These are phyloP conservation scores for Malania oleifera DNA, from an alignment of 164 flowering plant species.

Conservation along the genomic window DNA sequence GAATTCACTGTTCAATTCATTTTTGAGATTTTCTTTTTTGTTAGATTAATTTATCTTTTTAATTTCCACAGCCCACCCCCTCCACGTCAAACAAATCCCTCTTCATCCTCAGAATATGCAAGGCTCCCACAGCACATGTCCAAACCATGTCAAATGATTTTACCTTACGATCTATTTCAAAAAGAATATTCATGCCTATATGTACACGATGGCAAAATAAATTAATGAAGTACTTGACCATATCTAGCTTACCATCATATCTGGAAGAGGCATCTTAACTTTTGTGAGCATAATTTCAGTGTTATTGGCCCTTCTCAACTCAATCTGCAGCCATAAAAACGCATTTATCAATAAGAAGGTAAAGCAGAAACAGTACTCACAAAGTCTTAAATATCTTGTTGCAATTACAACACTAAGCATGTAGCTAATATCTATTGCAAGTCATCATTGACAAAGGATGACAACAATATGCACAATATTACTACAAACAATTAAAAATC, in stretches of 20 bases:
- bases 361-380: not conserved
- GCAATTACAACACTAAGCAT: not conserved
- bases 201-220: not conserved
- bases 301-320: slow-evolving; percentile 75
- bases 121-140: not conserved
- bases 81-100: too few relatives aligned
- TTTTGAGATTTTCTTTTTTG: too few relatives aligned
- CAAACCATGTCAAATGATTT: not conserved
- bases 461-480: not conserved
- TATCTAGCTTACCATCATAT: slow-evolving; percentile 68
- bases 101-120: too few relatives aligned
- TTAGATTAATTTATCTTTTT: too few relatives aligned
- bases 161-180: not conserved
- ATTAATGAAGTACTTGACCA: not conserved
- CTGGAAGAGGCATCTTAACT: slow-evolving; percentile 85
- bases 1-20: too few relatives aligned
- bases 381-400: not conserved
- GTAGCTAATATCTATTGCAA: slow-evolving; percentile 2
- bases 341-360: slow-evolving; percentile 6
- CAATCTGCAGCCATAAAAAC: slow-evolving; percentile 46
- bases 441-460: not conserved
- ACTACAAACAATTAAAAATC: not conserved
- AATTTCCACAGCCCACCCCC: too few relatives aligned
- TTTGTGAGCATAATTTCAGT: slow-evolving; percentile 93
- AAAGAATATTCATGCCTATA: not conserved